Evolutionary conservation across 169 alveolate species (phyloP).

Genomic region (Cryptosporidium ubiquitum): DNA sequence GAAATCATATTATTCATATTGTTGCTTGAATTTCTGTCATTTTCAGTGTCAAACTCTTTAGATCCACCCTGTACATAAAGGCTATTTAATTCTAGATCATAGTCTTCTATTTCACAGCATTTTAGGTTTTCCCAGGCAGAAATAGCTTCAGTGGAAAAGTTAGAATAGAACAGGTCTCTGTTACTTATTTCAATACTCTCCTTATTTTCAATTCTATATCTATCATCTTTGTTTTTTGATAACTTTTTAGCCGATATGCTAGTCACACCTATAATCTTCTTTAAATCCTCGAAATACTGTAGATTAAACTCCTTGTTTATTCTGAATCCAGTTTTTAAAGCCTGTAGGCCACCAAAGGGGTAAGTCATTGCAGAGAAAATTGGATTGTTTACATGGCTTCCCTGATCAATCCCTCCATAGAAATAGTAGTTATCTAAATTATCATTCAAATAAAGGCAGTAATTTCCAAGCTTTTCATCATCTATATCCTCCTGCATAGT

Average conservation of each 20-base stretch:
- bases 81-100: neutral
- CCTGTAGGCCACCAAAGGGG: constrained; percentile 58
- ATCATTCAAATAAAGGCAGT: neutral
- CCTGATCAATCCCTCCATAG: constrained; percentile 4
- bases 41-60: neutral
- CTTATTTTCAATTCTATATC: neutral
- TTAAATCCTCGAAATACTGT: neutral
- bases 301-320: neutral
- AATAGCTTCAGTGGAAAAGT: constrained; percentile 21
- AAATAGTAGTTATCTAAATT: neutral
- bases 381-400: constrained; percentile 36
- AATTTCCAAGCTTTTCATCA: neutral
- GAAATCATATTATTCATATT: neutral
- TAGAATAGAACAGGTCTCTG: constrained; percentile 7
- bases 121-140: constrained; percentile 9
- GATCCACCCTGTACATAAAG: neutral
- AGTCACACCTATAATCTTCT: neutral
- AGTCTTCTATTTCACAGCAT: constrained; percentile 50
- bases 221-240: neutral
- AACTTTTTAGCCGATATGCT: neutral
- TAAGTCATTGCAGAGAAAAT: constrained; percentile 9
- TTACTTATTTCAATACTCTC: neutral
- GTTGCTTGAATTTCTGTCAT: neutral
- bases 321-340: neutral
- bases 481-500: neutral